Percentiles rank a stretch among this genome's conserved stretches.
These are phyloP conservation scores for Dryadomyces quercivorus DNA, from an alignment of 2,329 filamentous ascomycete genomes.

Conservation along the genomic window DNA sequence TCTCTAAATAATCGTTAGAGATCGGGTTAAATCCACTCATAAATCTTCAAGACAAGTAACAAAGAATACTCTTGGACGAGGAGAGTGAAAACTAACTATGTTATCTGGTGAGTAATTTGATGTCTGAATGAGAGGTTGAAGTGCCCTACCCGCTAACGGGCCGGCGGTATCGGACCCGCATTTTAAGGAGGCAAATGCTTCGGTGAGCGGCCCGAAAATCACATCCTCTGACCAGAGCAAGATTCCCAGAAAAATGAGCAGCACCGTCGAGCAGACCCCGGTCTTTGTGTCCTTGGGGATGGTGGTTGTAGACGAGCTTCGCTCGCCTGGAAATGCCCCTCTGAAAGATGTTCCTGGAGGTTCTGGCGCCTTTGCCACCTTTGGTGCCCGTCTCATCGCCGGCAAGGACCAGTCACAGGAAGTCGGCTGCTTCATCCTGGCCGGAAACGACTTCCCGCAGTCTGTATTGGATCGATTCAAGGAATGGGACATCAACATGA, in stretches of 20 bases:
- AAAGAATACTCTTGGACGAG: no score
- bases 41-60: no score
- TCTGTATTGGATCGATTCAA: background rate
- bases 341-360: background rate
- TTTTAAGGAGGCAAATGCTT: no score
- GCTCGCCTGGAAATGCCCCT: background rate
- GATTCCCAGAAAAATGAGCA: background rate
- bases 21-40: no score
- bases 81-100: no score
- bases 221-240: no score
- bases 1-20: no score
- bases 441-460: constrained; percentile 2
- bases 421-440: constrained; percentile 5
- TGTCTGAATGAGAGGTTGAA: no score
- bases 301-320: constrained; percentile 4
- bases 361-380: constrained; percentile 1
- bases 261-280: background rate
- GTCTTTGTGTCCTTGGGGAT: constrained; percentile 3
- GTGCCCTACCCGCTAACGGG: no score
- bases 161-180: no score
- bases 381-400: constrained; percentile 1
- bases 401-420: background rate
- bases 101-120: no score
- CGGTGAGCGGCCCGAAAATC: no score
- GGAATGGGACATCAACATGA: background rate